A percentile compares a stretch with the other conserved stretches of the same genome.
Conservation (phyloP, 139 green algal species). For the Edaphochlamys debaryana region DNA sequence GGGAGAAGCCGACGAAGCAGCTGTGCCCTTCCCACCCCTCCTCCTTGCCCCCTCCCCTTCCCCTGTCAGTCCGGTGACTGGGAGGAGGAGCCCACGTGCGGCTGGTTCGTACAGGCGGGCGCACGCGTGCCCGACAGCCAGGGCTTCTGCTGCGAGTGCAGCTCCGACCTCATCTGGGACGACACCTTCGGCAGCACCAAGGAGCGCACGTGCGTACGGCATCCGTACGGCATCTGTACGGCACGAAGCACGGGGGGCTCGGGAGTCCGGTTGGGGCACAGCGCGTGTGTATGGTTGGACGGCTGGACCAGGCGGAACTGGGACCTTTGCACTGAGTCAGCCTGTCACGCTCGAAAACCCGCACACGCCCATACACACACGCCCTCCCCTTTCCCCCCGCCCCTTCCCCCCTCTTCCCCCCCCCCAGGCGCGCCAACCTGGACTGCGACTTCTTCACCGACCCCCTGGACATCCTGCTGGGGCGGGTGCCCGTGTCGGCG, state of each 20-base stretch:
- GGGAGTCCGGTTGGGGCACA: no score
- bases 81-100: constrained; percentile 72
- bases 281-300: no score
- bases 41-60: no score
- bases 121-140: constrained; percentile 68
- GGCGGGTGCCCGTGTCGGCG: constrained; percentile 59
- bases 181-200: constrained; percentile 65
- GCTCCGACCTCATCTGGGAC: constrained; percentile 52
- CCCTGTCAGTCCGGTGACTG: constrained; percentile 60
- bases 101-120: constrained; percentile 64
- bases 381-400: no score
- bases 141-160: constrained; percentile 85
- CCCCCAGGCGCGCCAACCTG: constrained; percentile 68
- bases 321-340: no score
- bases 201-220: constrained; percentile 66
- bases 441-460: constrained; percentile 75
- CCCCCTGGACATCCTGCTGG: constrained; percentile 58
- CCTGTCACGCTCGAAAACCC: no score
- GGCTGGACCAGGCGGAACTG: no score
- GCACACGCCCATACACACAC: no score
- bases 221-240: no score
- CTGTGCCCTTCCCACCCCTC: no score
- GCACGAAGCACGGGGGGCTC: no score
- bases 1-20: no score
- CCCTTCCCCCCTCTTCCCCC: background rate